phyloP scores from a whole-genome alignment of 441 rosid genomes.

The Gossypium armourianum region DNA sequence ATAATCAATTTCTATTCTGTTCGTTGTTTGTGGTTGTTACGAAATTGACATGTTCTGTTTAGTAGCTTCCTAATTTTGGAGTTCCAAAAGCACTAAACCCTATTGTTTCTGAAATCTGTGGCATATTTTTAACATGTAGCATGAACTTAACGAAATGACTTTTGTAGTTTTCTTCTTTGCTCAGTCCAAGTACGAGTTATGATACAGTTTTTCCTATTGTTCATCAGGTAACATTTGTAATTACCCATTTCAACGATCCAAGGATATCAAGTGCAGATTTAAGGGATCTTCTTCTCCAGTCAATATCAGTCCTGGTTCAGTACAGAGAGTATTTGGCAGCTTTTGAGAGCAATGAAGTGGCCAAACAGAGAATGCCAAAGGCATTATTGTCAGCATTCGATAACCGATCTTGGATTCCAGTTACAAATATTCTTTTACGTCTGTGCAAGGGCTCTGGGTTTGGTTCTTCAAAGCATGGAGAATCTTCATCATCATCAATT shows the following conservation, averaged over 20 bases:
- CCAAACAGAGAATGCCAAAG: slow-evolving; percentile 62
- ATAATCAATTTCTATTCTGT: background rate
- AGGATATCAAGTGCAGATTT: slow-evolving; percentile 84
- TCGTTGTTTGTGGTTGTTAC: slow-evolving; percentile 7
- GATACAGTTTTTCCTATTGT: slow-evolving; percentile 16
- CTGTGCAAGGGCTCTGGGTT: slow-evolving; percentile 77
- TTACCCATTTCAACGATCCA: slow-evolving; percentile 76
- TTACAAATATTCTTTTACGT: slow-evolving; percentile 79
- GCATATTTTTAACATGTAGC: background rate
- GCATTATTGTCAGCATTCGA: slow-evolving; percentile 81
- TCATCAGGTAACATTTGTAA: slow-evolving; percentile 73
- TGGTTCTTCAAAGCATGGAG: slow-evolving; percentile 75
- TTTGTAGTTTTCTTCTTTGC: background rate
- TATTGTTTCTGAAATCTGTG: slow-evolving; percentile 3
- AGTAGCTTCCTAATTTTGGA: background rate
- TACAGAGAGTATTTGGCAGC: slow-evolving; percentile 73
- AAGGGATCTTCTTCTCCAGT: slow-evolving; percentile 91
- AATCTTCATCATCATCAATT: slow-evolving; percentile 68
- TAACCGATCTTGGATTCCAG: slow-evolving; percentile 89
- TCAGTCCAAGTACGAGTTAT: background rate
- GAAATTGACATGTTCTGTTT: slow-evolving; percentile 4
- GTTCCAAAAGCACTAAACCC: background rate
- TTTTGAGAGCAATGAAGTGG: slow-evolving; percentile 81
- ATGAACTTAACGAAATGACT: background rate
- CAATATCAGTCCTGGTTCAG: slow-evolving; percentile 82